Percentiles rank a stretch among this genome's conserved stretches.
phyloP scores from a whole-genome alignment of 2,329 filamentous ascomycete species.

The Xylaria sp. region DNA sequence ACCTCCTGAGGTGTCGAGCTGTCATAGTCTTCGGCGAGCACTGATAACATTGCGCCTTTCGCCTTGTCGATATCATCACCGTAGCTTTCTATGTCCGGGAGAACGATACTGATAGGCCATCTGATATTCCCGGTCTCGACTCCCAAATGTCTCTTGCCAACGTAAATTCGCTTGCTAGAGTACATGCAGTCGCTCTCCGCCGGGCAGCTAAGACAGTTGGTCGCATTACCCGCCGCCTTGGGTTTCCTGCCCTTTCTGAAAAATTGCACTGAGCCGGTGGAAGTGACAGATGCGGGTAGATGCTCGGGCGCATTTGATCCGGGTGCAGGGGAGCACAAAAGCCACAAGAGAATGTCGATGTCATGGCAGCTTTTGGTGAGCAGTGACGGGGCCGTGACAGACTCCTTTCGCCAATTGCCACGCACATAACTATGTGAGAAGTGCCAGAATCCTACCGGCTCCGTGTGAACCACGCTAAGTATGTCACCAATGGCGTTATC shows the following conservation, averaged over 20 bases:
- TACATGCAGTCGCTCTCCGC: slow-evolving; percentile 81
- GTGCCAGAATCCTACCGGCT: slow-evolving; percentile 97
- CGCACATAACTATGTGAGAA: slow-evolving; percentile 91
- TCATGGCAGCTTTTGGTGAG: slow-evolving; percentile 97
- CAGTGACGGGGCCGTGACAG: slow-evolving; percentile 79
- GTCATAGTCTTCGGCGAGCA: slow-evolving; percentile 63
- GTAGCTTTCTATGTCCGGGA: slow-evolving; percentile 89
- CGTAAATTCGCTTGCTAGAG: slow-evolving; percentile 85
- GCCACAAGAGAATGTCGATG: slow-evolving; percentile 91
- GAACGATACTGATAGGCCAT: slow-evolving; percentile 91
- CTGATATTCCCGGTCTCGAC: slow-evolving; percentile 72
- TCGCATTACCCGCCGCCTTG: slow-evolving; percentile 74
- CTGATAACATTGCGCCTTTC: slow-evolving; percentile 51
- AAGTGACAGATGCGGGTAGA: slow-evolving; percentile 79
- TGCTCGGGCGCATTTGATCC: slow-evolving; percentile 66
- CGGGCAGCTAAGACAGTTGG: slow-evolving; percentile 86
- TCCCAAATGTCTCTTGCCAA: slow-evolving; percentile 69
- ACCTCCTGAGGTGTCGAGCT: slow-evolving; percentile 58
- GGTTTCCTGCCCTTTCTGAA: slow-evolving; percentile 84
- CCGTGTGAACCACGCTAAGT: slow-evolving; percentile 87
- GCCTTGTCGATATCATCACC: slow-evolving; percentile 55
- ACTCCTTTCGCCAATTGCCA: slow-evolving; percentile 91
- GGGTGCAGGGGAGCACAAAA: slow-evolving; percentile 77
- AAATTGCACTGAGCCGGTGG: slow-evolving; percentile 78
- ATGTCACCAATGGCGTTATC: slow-evolving; percentile 84